phyloP scores from a whole-genome alignment of 805 yeast genomes.

The Candida maesae region DNA sequence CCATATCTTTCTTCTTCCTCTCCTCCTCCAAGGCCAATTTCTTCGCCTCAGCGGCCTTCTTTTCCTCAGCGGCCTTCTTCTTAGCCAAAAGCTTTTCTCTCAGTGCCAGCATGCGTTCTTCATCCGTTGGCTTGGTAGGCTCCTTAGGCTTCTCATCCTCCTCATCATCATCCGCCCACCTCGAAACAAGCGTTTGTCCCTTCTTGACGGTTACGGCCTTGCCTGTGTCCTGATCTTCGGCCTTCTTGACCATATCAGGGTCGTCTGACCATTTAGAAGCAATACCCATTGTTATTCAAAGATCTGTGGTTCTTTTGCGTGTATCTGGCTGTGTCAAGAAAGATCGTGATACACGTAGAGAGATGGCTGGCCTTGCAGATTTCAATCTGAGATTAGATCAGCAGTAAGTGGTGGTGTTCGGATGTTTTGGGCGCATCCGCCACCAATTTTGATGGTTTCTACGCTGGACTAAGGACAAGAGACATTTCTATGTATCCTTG shows the following conservation, averaged over 20 bases:
- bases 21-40: background rate
- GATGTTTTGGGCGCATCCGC: no score
- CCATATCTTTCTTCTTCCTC: background rate
- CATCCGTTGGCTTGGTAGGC: slow-evolving; percentile 14
- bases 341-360: no score
- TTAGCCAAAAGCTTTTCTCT: slow-evolving; percentile 8
- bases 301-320: background rate
- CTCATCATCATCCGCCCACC: slow-evolving; percentile 20
- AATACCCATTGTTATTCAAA: slow-evolving; percentile 11
- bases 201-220: slow-evolving; percentile 17
- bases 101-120: slow-evolving; percentile 7
- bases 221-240: slow-evolving; percentile 15
- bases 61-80: slow-evolving; percentile 2
- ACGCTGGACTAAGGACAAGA: no score
- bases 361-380: no score
- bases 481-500: no score
- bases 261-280: slow-evolving; percentile 27
- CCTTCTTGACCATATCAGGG: slow-evolving; percentile 15
- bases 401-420: no score
- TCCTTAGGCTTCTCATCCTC: slow-evolving; percentile 14
- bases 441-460: no score
- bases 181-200: slow-evolving; percentile 19
- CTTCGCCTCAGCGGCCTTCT: background rate
- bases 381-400: no score
- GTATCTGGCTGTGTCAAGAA: background rate